Conservation (phyloP, 352 stramenopile species). For the Phytophthora pini region DNA sequence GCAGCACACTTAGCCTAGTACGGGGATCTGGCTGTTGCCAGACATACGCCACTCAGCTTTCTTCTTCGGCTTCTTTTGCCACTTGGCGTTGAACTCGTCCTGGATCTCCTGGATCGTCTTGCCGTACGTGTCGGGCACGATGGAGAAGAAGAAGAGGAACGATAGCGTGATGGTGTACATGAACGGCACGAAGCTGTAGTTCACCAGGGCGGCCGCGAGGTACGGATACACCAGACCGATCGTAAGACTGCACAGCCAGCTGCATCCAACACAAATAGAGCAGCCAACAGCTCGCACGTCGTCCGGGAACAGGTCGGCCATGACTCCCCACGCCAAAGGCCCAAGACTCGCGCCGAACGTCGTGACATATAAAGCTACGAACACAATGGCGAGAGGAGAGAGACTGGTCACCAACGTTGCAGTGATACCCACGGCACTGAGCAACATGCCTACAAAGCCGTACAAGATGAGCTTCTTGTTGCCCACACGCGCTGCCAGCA, state of each 20-base stretch:
- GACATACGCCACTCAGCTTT: slow-evolving; percentile 17
- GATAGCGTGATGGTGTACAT: slow-evolving; percentile 53
- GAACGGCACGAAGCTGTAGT: slow-evolving; percentile 62
- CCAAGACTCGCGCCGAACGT: slow-evolving; percentile 56
- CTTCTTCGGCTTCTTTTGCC: slow-evolving; percentile 19
- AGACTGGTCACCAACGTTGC: slow-evolving; percentile 36
- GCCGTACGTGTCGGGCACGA: slow-evolving; percentile 65
- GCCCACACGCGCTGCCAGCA: slow-evolving; percentile 40
- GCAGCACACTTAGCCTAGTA: slow-evolving; percentile 14
- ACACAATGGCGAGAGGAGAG: slow-evolving; percentile 48
- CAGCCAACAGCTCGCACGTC: slow-evolving; percentile 46
- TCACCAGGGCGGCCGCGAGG: slow-evolving; percentile 42
- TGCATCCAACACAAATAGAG: slow-evolving; percentile 52
- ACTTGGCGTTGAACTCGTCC: slow-evolving; percentile 40
- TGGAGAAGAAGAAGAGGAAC: slow-evolving; percentile 47
- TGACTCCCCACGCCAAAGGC: slow-evolving; percentile 57
- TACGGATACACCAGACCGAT: slow-evolving; percentile 65
- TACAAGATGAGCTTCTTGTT: slow-evolving; percentile 56
- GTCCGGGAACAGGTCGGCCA: slow-evolving; percentile 62
- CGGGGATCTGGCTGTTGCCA: slow-evolving; percentile 25
- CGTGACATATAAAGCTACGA: slow-evolving; percentile 51
- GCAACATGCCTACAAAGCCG: slow-evolving; percentile 52
- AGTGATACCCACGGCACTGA: slow-evolving; percentile 55
- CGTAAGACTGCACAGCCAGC: slow-evolving; percentile 57
- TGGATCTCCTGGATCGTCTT: slow-evolving; percentile 75